Base-by-base conservation (phyloP, 768 basidiomycete genomes). In the Dioszegia aurantiaca region DNA sequence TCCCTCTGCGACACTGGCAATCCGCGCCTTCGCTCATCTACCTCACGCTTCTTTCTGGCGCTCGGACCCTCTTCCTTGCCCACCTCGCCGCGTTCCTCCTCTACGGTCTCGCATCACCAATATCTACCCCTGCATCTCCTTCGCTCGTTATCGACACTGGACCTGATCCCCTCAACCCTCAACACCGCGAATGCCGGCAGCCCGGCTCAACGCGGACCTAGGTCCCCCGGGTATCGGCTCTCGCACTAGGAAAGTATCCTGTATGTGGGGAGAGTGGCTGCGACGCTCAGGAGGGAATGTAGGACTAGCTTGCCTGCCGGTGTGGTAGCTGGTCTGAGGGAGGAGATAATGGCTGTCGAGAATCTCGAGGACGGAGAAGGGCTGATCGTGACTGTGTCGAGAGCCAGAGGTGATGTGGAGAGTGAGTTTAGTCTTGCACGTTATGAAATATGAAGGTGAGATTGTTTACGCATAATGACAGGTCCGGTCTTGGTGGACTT, bases 221-320 rank as follows among this genome's bases (percentile, higher is more conserved):
- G 81, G 89, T 57, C 90, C 91, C 1, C 83, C 84, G 0, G 88
- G 88, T 64, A 80, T 93, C 36, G 86, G 88, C 4, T 64, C 78
- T 2, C 84, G 86, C 56, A 83, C 89, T 2, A 82, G 82, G 88
- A 89, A 48, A 91, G 89, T 3, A 90, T 95, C 60, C 77, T 83
- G 1, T 93, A 94, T 73, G 83, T 93, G 43, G 91, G 91, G 0
- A 84, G 89, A 21, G 90, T 91, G 14, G 84, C 93, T 37, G 86
- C 86, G 2, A 91, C 87, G 1, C 84, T 93, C 39, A 87, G 87
- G 72, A 81, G 83, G 44, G 88, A 87, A 12, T 86, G 84, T 68
- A 85, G 82, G 63, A n/a, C n/a, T n/a, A 86, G 88, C 65, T 82
- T 90, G 31, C 90, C 90, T 1, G 80, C 83, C 49, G 80, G 80